Base-by-base conservation (phyloP, 352 stramenopile genomes). In the Phytophthora citricola region DNA sequence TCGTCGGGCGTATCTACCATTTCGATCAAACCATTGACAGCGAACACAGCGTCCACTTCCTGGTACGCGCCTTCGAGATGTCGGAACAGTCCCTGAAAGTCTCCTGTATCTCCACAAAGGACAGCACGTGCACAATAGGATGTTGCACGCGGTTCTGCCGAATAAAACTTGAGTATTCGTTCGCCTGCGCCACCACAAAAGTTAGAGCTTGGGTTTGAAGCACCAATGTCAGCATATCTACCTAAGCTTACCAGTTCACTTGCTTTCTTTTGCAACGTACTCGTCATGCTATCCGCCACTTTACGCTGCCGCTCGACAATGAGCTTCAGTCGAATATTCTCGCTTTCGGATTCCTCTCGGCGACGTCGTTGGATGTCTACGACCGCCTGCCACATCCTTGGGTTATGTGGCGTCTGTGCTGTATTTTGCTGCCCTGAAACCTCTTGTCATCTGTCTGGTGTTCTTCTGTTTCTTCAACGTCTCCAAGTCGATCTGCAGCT, bases 321-420 rank as follows among this genome's bases (percentile, higher is more conserved):
- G n/a, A 69, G 45, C 31, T 75, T 76, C 32, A 86, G 51, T 6
- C 68, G 64, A n/a, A 76, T 66, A 43, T 84, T 82, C 39, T 80
- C 73, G 10, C 54, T 53, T 58, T 83, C 72, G 7, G 69, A 48
- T 24, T 73, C 58, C 39, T 79, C 58, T 1, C 65, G 64, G 9
- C 75, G 69, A 1, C 63, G 56, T 1, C 59, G 66, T 45, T 84
- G 78, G 0, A 58, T 58, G 12, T 54, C 43, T 24, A 40, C 40
- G 7, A 76, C 62, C 15, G 53, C 44, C 20, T 71, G 63, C 63
- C 63, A 71, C 55, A 65, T 49, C 14, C 29, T 58, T 8, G 61
- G 46, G 15, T 54, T 54, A 22, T 20, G 38, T 12, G 10, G 14
- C 20, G n/a, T 38, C n/a, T 46, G 24, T 27, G 38, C 31, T 38